phyloP scores from a whole-genome alignment of 257 asterid genomes.

The Solanum megistacrolobum region DNA sequence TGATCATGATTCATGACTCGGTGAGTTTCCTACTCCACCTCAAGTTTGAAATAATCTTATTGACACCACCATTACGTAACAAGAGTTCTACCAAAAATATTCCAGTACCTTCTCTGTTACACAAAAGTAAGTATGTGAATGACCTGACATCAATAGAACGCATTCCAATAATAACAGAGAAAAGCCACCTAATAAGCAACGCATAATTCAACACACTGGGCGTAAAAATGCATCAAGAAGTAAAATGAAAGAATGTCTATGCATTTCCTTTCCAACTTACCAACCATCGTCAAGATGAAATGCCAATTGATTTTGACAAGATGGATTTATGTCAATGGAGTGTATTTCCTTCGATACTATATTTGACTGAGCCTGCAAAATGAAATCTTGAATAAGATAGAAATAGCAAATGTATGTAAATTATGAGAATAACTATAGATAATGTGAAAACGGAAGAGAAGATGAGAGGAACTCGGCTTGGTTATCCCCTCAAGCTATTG shows the following conservation, averaged over 20 bases:
- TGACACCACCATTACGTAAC: neutral
- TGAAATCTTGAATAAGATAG: neutral
- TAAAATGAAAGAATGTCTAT: neutral
- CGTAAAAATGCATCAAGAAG: neutral
- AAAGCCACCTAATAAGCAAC: neutral
- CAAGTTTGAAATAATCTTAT: neutral
- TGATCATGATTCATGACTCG: neutral
- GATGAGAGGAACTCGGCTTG: neutral
- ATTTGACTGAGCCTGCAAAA: constrained; percentile 79
- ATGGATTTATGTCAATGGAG: constrained; percentile 79
- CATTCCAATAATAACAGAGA: neutral
- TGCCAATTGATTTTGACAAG: constrained; percentile 82
- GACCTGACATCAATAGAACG: neutral
- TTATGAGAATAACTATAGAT: neutral
- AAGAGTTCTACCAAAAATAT: neutral
- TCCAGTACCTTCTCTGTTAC: neutral
- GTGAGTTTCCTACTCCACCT: neutral
- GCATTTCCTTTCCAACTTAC: constrained; percentile 34
- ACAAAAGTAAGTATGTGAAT: neutral
- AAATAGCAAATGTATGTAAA: neutral
- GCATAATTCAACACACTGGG: neutral
- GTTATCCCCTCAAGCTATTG: neutral
- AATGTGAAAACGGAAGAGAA: neutral
- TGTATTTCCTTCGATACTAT: constrained; percentile 70
- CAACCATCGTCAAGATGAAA: constrained; percentile 99